phyloP scores from a whole-genome alignment of 371 early-diverging fungal genomes.

The Mortierella sp. region DNA sequence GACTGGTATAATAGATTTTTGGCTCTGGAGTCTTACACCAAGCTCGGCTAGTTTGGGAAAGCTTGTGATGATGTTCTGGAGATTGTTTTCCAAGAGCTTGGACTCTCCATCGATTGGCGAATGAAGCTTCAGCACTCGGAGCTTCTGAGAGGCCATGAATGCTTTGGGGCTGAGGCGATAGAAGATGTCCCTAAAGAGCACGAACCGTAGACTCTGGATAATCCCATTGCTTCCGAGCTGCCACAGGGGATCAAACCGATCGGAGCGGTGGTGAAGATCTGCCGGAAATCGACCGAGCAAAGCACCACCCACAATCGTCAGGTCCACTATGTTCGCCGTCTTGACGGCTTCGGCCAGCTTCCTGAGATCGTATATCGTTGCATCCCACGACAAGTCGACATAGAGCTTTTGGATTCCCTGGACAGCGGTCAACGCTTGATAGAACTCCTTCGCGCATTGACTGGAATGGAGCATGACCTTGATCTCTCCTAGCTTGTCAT shows the following conservation, averaged over 20 bases:
- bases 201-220: slow-evolving; percentile 3
- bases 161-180: slow-evolving; percentile 1
- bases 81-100: background rate
- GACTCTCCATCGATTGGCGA: background rate
- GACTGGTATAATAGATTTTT: background rate
- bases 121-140: slow-evolving; percentile 2
- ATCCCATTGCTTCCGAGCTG: slow-evolving; percentile 8
- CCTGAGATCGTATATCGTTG: background rate
- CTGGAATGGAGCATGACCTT: slow-evolving; percentile 3
- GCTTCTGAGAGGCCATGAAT: background rate
- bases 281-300: background rate
- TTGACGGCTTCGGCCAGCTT: background rate
- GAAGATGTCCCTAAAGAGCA: slow-evolving; percentile 8
- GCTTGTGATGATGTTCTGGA: background rate
- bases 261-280: background rate
- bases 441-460: slow-evolving; percentile 14
- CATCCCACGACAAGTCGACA: slow-evolving; percentile 9
- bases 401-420: slow-evolving; percentile 6
- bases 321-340: background rate
- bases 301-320: background rate
- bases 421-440: slow-evolving; percentile 3
- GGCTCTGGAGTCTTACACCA: background rate
- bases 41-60: background rate
- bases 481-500: slow-evolving; percentile 3
- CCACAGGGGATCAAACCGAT: slow-evolving; percentile 17